Evolutionary conservation across 176 grass and related monocot species (phyloP).

Genomic region (Urochloa ruziziensis): DNA sequence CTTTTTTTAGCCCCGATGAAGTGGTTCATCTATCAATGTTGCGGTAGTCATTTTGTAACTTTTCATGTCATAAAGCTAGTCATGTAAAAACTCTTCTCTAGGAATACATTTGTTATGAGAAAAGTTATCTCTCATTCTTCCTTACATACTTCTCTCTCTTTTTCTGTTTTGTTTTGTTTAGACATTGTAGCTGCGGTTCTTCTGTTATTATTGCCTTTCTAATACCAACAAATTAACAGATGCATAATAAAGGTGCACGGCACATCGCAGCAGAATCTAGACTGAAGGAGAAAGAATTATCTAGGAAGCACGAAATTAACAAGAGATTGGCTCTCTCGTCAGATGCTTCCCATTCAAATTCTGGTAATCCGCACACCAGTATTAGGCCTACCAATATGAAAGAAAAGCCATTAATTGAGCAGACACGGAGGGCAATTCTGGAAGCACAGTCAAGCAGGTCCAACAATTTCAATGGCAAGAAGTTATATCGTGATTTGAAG

Average conservation of each 20-base stretch:
- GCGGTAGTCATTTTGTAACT: background rate
- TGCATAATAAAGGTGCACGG: conserved; percentile 75
- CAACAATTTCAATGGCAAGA: conserved; percentile 30
- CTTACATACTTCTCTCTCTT: conserved; percentile 7
- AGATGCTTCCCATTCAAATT: conserved; percentile 34
- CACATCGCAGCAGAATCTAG: conserved; percentile 61
- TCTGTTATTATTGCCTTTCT: conserved; percentile 10
- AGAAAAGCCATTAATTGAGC: conserved; percentile 59
- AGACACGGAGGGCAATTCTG: conserved; percentile 55
- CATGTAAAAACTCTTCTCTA: background rate
- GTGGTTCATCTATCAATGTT: background rate
- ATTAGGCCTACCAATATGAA: conserved; percentile 2
- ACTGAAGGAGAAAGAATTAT: conserved; percentile 54
- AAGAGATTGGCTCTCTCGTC: conserved; percentile 64
- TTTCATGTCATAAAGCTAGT: background rate
- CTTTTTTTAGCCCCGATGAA: no score
- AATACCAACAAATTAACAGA: conserved; percentile 38
- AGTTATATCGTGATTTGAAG: conserved; percentile 13
- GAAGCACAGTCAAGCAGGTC: conserved; percentile 58
- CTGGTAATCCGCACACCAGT: background rate
- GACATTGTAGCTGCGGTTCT: background rate
- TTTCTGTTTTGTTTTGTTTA: conserved; percentile 8
- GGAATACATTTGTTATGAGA: background rate
- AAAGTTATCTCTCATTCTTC: background rate
- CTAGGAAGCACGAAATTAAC: conserved; percentile 52